Conservation (phyloP, 2,329 filamentous ascomycete genomes). For the Hypoxylon sp. region DNA sequence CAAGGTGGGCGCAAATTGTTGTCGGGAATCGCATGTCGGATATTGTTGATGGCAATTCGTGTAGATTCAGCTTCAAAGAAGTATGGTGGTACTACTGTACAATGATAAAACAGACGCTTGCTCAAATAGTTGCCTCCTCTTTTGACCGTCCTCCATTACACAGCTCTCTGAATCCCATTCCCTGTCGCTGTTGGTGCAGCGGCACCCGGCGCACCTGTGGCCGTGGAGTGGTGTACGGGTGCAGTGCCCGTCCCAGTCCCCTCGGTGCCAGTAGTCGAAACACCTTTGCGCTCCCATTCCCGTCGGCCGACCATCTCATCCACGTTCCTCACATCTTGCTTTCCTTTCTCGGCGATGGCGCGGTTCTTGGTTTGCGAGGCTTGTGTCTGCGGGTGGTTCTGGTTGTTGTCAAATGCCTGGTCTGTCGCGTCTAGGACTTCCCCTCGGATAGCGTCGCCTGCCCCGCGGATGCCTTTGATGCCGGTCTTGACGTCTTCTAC, state of each 20-base stretch:
- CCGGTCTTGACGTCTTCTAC: slow-evolving; percentile 46
- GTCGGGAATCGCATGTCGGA: too few species aligned
- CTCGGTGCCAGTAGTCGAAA: too few species aligned
- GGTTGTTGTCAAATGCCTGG: slow-evolving; percentile 42
- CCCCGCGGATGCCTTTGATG: slow-evolving; percentile 46
- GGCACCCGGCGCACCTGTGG: not conserved
- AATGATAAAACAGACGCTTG: too few species aligned
- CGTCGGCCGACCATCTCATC: slow-evolving; percentile 41
- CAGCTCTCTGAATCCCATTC: slow-evolving; percentile 1
- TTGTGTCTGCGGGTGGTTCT: slow-evolving; percentile 40
- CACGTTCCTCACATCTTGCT: slow-evolving; percentile 37
- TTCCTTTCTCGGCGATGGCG: slow-evolving; percentile 40
- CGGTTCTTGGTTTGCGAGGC: slow-evolving; percentile 39
- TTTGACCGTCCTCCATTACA: too few species aligned
- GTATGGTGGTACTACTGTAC: too few species aligned
- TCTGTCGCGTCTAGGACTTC: slow-evolving; percentile 42
- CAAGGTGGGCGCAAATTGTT: too few species aligned
- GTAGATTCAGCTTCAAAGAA: too few species aligned
- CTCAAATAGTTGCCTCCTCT: too few species aligned
- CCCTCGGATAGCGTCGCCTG: slow-evolving; percentile 47
- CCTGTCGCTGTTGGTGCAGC: not conserved
- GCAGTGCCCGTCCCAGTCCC: not conserved
- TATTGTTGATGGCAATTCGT: too few species aligned
- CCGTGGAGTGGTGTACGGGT: slow-evolving; percentile 4
- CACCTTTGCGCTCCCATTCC: slow-evolving; percentile 35